These are phyloP conservation scores for Lasiodiplodia sp. DNA, from an alignment of 2,329 filamentous ascomycete genomes.

Conservation along the genomic window DNA sequence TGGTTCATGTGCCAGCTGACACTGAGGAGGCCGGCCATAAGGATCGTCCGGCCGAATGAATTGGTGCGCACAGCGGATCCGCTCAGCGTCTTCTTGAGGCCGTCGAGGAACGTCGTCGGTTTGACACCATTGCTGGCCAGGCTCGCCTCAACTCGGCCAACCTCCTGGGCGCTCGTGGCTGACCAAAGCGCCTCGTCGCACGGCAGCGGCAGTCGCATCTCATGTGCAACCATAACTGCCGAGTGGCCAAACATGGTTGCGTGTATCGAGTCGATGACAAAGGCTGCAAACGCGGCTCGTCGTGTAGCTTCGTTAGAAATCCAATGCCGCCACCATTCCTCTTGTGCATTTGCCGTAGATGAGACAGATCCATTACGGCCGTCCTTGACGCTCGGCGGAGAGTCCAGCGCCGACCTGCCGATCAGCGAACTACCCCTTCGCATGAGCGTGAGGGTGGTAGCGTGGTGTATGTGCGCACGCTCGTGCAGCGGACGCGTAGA, in stretches of 20 bases:
- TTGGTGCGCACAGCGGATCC: constrained; percentile 88
- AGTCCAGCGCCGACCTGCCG: constrained; percentile 83
- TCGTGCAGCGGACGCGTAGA: constrained; percentile 91
- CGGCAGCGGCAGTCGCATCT: constrained; percentile 88
- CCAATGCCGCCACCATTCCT: constrained; percentile 97
- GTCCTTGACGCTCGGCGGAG: constrained; percentile 77
- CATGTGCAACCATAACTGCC: constrained; percentile 95
- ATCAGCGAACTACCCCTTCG: constrained; percentile 89
- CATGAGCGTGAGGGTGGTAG: constrained; percentile 95
- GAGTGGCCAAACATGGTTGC: constrained; percentile 98
- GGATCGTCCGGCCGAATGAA: constrained; percentile 87
- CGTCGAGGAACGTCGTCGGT: constrained; percentile 86
- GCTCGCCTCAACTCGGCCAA: constrained; percentile 81
- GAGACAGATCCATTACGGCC: constrained; percentile 56
- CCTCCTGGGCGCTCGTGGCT: constrained; percentile 85
- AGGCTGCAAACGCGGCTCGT: constrained; percentile 89
- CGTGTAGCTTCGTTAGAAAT: constrained; percentile 92
- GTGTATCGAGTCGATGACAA: constrained; percentile 94
- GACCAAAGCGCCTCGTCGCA: constrained; percentile 95
- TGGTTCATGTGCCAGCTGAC: constrained; percentile 99
- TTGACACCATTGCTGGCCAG: constrained; percentile 83
- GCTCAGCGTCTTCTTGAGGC: constrained; percentile 86
- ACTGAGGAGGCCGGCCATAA: constrained; percentile 93
- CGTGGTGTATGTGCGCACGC: constrained; percentile 94
- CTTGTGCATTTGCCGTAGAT: constrained; percentile 68